phyloP scores from a whole-genome alignment of 805 yeast genomes.

The Candida anglica region DNA sequence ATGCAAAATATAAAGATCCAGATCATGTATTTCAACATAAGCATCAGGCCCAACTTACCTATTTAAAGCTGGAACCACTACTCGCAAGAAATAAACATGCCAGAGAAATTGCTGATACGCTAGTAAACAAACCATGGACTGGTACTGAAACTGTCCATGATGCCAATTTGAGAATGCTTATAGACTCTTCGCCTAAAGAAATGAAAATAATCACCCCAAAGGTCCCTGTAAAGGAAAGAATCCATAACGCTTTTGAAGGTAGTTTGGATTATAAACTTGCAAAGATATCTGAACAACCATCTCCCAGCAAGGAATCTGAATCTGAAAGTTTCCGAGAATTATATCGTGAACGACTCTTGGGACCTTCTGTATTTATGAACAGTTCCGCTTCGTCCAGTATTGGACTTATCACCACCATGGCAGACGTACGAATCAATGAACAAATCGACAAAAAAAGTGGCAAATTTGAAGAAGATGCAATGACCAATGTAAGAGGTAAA shows the following conservation, averaged over 20 bases:
- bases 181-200: constrained; percentile 24
- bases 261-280: constrained; percentile 59
- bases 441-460: constrained; percentile 60
- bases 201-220: constrained; percentile 14
- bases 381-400: constrained; percentile 37
- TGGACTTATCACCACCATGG: constrained; percentile 59
- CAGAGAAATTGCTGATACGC: constrained; percentile 17
- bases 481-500: constrained; percentile 52
- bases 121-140: constrained; percentile 22
- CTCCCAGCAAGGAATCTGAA: constrained; percentile 15
- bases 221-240: constrained; percentile 30
- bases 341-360: constrained; percentile 61
- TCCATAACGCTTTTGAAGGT: constrained; percentile 60
- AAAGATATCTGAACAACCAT: constrained; percentile 20
- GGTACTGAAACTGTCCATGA: constrained; percentile 25
- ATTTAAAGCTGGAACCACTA: constrained; percentile 28
- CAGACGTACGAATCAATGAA: constrained; percentile 73
- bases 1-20: constrained; percentile 9
- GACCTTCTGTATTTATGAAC: constrained; percentile 48
- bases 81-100: constrained; percentile 27
- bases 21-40: constrained; percentile 1
- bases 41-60: constrained; percentile 8
- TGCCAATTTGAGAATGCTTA: constrained; percentile 27
- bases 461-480: constrained; percentile 54
- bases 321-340: constrained; percentile 53